Percentiles rank a stretch among this genome's conserved stretches.
Conservation (phyloP, 2,329 filamentous ascomycete genomes). For the Apiospora malaysiana region DNA sequence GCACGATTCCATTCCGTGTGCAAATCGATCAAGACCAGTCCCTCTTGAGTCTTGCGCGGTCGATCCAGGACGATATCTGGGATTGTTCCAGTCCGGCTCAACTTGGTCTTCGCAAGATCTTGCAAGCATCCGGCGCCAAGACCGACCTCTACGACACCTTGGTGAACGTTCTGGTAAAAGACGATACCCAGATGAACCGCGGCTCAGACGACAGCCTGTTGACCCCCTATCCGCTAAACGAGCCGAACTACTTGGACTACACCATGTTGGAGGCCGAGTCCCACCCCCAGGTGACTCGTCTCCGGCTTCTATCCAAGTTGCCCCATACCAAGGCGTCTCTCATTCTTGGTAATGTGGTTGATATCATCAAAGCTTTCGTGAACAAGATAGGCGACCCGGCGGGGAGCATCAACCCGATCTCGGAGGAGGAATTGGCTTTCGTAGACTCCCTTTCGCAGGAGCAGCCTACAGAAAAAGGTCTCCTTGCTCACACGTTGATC, state of each 20-base stretch:
- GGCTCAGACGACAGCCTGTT: not conserved
- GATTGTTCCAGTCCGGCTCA: constrained; percentile 38
- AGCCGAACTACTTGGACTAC: constrained; percentile 23
- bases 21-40: constrained; percentile 26
- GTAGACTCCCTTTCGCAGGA: constrained; percentile 21
- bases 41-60: constrained; percentile 33
- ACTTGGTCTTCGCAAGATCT: constrained; percentile 37
- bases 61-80: constrained; percentile 35
- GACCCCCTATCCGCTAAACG: constrained; percentile 7
- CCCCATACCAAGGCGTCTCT: constrained; percentile 11
- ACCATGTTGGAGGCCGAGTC: constrained; percentile 25
- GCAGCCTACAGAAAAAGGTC: constrained; percentile 3
- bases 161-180: constrained; percentile 22
- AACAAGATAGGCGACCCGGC: not conserved
- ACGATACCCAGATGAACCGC: not conserved
- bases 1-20: constrained; percentile 42
- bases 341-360: constrained; percentile 22
- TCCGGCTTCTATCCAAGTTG: constrained; percentile 21
- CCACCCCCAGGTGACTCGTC: not conserved
- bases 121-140: constrained; percentile 19
- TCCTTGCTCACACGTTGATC: constrained; percentile 22
- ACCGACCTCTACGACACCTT: constrained; percentile 23
- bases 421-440: constrained; percentile 21
- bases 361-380: constrained; percentile 22
- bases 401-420: constrained; percentile 13